A percentile compares a stretch with the other conserved stretches of the same genome.
Conservation (phyloP, 208 protist genomes). For the Acanthamoeba sp. region DNA sequence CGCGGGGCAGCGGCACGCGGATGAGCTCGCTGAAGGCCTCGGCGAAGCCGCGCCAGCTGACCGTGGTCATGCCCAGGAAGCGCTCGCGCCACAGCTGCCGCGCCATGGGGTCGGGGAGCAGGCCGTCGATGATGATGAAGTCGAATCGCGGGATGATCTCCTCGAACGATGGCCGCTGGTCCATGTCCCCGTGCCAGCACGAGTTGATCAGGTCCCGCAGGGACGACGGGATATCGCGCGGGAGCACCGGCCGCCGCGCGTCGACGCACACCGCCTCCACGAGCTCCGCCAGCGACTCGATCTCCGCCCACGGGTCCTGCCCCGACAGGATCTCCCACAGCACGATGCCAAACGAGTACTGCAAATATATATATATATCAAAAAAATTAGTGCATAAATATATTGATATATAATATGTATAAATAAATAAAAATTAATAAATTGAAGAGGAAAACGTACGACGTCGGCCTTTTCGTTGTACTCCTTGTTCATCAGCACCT, state of each 20-base stretch:
- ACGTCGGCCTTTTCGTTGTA: conserved; percentile 76
- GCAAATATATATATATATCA: no score
- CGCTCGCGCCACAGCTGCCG: conserved; percentile 26
- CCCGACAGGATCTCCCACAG: conserved; percentile 71
- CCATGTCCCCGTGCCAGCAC: conserved; percentile 66
- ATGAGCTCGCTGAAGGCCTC: neutral
- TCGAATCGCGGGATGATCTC: conserved; percentile 74
- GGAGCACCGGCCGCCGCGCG: conserved; percentile 5
- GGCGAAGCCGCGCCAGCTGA: conserved; percentile 55
- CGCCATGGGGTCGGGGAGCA: neutral
- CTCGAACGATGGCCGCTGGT: conserved; percentile 58
- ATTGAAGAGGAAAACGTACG: neutral
- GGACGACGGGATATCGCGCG: conserved; percentile 36
- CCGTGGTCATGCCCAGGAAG: conserved; percentile 34
- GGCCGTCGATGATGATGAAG: conserved; percentile 68
- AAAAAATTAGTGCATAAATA: neutral
- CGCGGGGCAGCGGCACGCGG: conserved; percentile 18
- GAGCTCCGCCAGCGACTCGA: conserved; percentile 64
- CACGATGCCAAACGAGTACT: conserved; percentile 72
- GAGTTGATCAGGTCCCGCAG: conserved; percentile 65
- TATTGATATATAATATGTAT: neutral
- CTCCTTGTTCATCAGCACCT: conserved; percentile 74
- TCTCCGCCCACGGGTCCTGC: conserved; percentile 67
- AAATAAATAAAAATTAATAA: neutral
- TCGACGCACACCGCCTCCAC: conserved; percentile 75